A percentile compares a stretch with the other conserved stretches of the same genome.
phyloP scores from a whole-genome alignment of 2,329 filamentous ascomycete species.

The Penicillium sp. region DNA sequence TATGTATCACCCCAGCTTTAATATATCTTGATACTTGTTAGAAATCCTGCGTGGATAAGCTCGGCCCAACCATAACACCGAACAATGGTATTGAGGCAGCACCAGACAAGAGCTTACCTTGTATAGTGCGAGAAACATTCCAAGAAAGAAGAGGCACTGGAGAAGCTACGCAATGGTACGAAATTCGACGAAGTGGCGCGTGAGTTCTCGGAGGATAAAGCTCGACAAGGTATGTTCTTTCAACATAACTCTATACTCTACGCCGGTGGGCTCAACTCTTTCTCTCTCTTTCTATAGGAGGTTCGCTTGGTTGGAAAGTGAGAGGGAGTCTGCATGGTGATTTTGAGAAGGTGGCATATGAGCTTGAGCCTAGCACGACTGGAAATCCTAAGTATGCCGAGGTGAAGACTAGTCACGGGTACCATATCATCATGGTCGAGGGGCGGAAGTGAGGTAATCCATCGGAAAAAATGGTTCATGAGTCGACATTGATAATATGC shows the following conservation, averaged over 20 bases:
- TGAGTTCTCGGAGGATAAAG: slow-evolving; percentile 69
- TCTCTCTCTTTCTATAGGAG: slow-evolving; percentile 49
- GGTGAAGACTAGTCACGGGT: slow-evolving; percentile 67
- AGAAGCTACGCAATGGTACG: slow-evolving; percentile 61
- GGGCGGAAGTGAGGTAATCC: slow-evolving; percentile 58
- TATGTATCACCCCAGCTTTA: slow-evolving; percentile 31
- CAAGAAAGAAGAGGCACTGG: slow-evolving; percentile 68
- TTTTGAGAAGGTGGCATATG: slow-evolving; percentile 67
- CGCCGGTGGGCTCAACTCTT: background rate
- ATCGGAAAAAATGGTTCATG: too few relatives aligned
- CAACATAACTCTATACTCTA: slow-evolving; percentile 6
- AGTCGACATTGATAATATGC: too few relatives aligned
- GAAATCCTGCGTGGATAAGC: too few relatives aligned
- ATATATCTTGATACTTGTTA: too few relatives aligned
- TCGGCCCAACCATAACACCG: too few relatives aligned
- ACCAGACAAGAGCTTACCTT: background rate
- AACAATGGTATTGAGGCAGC: too few relatives aligned
- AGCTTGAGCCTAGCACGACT: slow-evolving; percentile 64
- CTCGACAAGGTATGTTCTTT: slow-evolving; percentile 54
- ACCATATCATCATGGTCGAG: slow-evolving; percentile 71
- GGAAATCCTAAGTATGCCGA: slow-evolving; percentile 65
- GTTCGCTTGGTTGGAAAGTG: slow-evolving; percentile 66
- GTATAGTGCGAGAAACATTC: slow-evolving; percentile 63
- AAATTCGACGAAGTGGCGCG: slow-evolving; percentile 70
- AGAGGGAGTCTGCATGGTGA: slow-evolving; percentile 60